phyloP scores from a whole-genome alignment of 1,139 yeast species.

The Saccharomyces uvarum region DNA sequence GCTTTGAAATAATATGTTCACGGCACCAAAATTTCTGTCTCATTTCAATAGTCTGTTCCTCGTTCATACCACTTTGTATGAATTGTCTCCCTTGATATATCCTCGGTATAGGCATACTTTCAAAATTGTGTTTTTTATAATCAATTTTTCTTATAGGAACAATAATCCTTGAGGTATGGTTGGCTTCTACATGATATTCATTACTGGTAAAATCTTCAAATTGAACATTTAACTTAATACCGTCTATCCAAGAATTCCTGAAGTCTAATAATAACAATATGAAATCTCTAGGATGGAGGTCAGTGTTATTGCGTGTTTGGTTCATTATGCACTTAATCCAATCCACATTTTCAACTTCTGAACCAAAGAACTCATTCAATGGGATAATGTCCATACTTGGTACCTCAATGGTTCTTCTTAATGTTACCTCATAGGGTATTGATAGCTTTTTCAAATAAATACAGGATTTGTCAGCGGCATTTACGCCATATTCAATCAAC shows the following conservation, averaged over 20 bases:
- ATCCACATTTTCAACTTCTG: slow-evolving; percentile 12
- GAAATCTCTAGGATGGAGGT: slow-evolving; percentile 16
- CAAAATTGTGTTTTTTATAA: slow-evolving; percentile 33
- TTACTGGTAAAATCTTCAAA: slow-evolving; percentile 24
- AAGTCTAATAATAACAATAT: slow-evolving; percentile 26
- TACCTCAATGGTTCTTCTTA: slow-evolving; percentile 31
- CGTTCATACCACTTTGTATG: slow-evolving; percentile 50
- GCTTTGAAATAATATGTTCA: slow-evolving; percentile 48
- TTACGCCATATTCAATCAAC: slow-evolving; percentile 27
- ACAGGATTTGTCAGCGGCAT: slow-evolving; percentile 16
- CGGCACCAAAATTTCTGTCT: slow-evolving; percentile 76
- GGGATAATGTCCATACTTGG: slow-evolving; percentile 29
- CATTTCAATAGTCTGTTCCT: slow-evolving; percentile 44
- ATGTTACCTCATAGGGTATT: slow-evolving; percentile 32
- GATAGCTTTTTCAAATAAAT: slow-evolving; percentile 19
- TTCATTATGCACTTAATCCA: slow-evolving; percentile 20
- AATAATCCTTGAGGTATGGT: slow-evolving; percentile 51
- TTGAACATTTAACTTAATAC: slow-evolving; percentile 14
- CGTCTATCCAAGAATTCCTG: slow-evolving; percentile 31
- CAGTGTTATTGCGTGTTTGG: slow-evolving; percentile 4
- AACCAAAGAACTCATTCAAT: slow-evolving; percentile 17
- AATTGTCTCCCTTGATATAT: slow-evolving; percentile 63
- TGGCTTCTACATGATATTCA: slow-evolving; percentile 24
- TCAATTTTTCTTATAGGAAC: slow-evolving; percentile 57
- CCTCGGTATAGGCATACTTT: slow-evolving; percentile 60